Base-by-base conservation (phyloP, 257 asterid species). In the Solanum medicagineum region DNA sequence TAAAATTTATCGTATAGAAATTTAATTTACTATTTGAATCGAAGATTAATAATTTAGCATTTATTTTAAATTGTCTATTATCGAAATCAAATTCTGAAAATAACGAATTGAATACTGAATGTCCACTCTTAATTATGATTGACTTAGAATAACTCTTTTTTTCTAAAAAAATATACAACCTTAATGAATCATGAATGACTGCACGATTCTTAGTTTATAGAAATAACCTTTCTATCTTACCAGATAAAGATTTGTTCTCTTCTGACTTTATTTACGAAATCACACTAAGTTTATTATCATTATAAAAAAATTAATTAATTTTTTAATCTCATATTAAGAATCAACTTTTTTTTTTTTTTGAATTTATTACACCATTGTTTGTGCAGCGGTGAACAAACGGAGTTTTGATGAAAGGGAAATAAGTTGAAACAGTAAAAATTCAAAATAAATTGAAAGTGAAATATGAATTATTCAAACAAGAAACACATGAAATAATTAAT, bases 11-110 rank as follows among this genome's bases (percentile, higher is more conserved):
- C 45, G 0, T 42, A 42, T 42, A 5, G 8, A 42, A 42, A 6
- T 7, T 42, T 42, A 1, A n/a, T n/a, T 59, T n/a, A 9, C 0
- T 1, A 0, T n/a, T 0, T 9, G 15, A 9, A 59, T 9, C 7
- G 2, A n/a, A 56, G 15, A 29, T 20, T 59, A 6, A 7, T 4
- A 3, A n/a, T 4, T 5, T n/a, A 20, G 4, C 9, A 59, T 59
- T 0, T 0, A 59, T 0, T n/a, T 59, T n/a, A 5, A 57, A 57
- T 57, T 57, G 8, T 20, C 7, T 0, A 20, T 57, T 57, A 20
- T 57, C 14, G 1, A 20, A 57, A 57, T 57, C 1, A 19, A 57
- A 20, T 26, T 57, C 9, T 57, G 7, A 9, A 57, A 57, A 20
- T 20, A 57, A 57, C 14, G 26, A 8, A 59, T 59, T 10, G 13